Evolutionary conservation across 2,329 filamentous ascomycete species (phyloP).

Genomic region (Trichoderma sp.): DNA sequence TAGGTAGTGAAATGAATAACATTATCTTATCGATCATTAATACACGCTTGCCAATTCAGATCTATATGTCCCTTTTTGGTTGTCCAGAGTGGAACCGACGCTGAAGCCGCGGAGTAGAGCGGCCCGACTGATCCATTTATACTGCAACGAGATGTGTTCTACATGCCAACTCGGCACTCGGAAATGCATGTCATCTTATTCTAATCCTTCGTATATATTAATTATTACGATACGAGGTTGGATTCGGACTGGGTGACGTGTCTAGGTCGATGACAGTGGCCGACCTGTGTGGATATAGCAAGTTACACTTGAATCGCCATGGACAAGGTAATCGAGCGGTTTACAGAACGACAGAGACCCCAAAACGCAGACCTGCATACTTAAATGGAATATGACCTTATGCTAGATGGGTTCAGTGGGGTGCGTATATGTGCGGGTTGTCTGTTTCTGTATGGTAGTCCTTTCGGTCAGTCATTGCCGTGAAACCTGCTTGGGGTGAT

Average conservation of each 20-base stretch:
- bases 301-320: neutral
- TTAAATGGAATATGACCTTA: no score
- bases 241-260: no score
- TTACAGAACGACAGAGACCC: no score
- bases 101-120: neutral
- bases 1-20: no score
- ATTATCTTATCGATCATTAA: neutral
- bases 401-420: no score
- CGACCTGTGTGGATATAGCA: rapidly evolving
- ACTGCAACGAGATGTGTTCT: neutral
- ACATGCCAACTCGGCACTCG: neutral
- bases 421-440: no score
- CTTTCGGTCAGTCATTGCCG: no score
- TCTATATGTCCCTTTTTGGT: neutral
- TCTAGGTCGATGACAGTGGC: neutral
- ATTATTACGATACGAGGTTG: no score
- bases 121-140: neutral
- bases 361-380: neutral
- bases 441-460: no score
- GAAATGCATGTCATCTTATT: neutral
- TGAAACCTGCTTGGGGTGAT: no score
- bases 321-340: neutral
- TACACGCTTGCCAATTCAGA: neutral
- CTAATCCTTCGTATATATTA: no score
- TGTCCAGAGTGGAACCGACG: neutral